Base-by-base conservation (phyloP, 2,329 filamentous ascomycete genomes). In the Juglanconis juglandina region DNA sequence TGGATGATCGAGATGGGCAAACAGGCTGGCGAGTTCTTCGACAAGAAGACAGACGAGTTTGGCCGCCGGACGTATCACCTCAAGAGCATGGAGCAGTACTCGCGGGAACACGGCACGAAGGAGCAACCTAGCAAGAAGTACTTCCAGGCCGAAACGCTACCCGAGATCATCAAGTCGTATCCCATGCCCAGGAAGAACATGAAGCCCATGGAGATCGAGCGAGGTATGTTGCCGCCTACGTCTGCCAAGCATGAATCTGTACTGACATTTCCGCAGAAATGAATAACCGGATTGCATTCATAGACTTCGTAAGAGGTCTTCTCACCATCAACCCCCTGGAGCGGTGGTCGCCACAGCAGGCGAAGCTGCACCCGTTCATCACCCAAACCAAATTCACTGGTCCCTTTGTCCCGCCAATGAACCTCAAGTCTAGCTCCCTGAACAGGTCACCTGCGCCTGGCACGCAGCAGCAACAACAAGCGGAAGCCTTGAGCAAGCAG, bases 1-100 rank as follows among this genome's bases (percentile, higher is more conserved):
- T 99, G 95, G 95, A 99, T 99, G 95, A 84, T 99, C 59, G 95
- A 99, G 72, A 96, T 96, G 84, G 95, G 95, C 68, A 99, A 99
- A 76, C 95, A 99, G 74, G 91, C 94, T 1, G 91, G 92, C 49
- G 93, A 98, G 68, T 99, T 99, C 73, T 99, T 96, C 69, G 94
- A 99, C 75, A 97, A 97, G 77, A 79, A 85, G 42, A 83, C 87
- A 65, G 95, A 99, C 71, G 95, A 99, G 71, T 99, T 91, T 70
- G 94, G 94, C 44, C 86, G 95, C 66, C 89, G 92, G 68, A 93
- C 88, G 6, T 97, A 96, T 73, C 87, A 94, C 57, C 80, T 99
- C 44, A 99, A 99, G 80, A 92, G 90, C 66, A 96, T 99, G 91
- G 95, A 99, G 71, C 92, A 97, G 73, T 99, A 98, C 74, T 94